These are phyloP conservation scores for Penicillium digitatum DNA, from an alignment of 2,329 filamentous ascomycete species.

Conservation along the genomic window DNA sequence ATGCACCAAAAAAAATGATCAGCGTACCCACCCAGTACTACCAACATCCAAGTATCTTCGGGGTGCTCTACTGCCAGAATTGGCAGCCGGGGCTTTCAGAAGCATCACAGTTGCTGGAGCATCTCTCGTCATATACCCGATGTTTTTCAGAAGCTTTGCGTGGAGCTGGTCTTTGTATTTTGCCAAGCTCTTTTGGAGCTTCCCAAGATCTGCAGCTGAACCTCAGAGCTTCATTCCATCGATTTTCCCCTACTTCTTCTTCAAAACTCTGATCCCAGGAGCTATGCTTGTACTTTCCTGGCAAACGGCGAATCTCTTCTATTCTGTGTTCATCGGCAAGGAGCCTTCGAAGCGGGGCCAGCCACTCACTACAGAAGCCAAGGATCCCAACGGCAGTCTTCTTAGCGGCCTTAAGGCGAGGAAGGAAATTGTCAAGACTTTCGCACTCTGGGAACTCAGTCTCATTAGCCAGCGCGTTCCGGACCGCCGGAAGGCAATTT, in stretches of 20 bases:
- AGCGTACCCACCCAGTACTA: constrained; percentile 36
- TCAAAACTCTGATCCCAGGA: constrained; percentile 59
- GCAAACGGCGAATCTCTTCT: constrained; percentile 71
- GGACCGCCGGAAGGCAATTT: constrained; percentile 74
- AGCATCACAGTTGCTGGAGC: constrained; percentile 43
- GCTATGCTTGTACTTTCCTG: constrained; percentile 68
- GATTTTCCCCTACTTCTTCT: constrained; percentile 53
- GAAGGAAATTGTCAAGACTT: constrained; percentile 71
- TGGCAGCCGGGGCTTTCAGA: constrained; percentile 34
- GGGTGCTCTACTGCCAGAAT: constrained; percentile 26
- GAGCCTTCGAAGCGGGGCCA: constrained; percentile 79
- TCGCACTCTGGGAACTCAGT: constrained; percentile 87
- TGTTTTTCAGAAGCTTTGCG: constrained; percentile 58
- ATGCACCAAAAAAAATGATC: constrained; percentile 30
- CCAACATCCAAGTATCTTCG: constrained; percentile 41
- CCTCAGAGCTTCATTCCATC: constrained; percentile 55
- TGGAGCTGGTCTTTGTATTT: constrained; percentile 70
- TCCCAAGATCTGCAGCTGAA: constrained; percentile 65
- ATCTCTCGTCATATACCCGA: constrained; percentile 58
- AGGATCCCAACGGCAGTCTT: constrained; percentile 86
- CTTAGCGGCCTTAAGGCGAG: constrained; percentile 79
- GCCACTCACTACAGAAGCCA: constrained; percentile 78
- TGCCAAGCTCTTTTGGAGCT: constrained; percentile 68
- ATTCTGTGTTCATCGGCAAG: constrained; percentile 74
- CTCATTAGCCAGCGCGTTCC: constrained; percentile 72